Conservation (phyloP, 2,329 filamentous ascomycete genomes). For the Alternaria sp. region DNA sequence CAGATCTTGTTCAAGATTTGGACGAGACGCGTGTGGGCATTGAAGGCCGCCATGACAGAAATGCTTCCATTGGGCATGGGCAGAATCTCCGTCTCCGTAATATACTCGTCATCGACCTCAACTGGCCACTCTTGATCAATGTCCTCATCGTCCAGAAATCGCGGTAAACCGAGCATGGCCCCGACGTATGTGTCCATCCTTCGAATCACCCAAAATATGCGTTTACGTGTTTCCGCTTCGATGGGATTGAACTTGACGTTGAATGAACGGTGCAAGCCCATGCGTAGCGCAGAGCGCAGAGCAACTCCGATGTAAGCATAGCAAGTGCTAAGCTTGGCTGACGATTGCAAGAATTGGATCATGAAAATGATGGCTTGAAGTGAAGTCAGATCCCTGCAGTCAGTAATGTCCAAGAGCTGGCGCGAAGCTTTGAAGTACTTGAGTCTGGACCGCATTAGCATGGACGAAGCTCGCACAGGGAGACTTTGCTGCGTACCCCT, state of each 20-base stretch:
- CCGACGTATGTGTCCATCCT: slow-evolving; percentile 61
- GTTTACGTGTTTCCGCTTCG: slow-evolving; percentile 57
- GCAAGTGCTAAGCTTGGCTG: slow-evolving; percentile 60
- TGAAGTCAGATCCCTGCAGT: slow-evolving; percentile 58
- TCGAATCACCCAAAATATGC: slow-evolving; percentile 60
- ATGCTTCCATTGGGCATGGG: slow-evolving; percentile 63
- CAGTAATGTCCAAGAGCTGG: slow-evolving; percentile 59
- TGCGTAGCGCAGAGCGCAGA: slow-evolving; percentile 57
- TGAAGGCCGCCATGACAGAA: slow-evolving; percentile 65
- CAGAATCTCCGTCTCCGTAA: slow-evolving; percentile 56
- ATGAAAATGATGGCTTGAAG: slow-evolving; percentile 61
- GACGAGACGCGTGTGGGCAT: slow-evolving; percentile 65
- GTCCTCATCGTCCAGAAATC: slow-evolving; percentile 57
- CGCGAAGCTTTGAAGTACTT: slow-evolving; percentile 58
- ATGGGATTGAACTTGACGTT: slow-evolving; percentile 55
- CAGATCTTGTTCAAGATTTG: slow-evolving; percentile 67
- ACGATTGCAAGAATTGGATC: slow-evolving; percentile 61
- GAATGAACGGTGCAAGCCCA: slow-evolving; percentile 60
- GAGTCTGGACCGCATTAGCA: slow-evolving; percentile 47
- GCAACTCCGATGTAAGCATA: slow-evolving; percentile 61
- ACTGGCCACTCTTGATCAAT: slow-evolving; percentile 57
- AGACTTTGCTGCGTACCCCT: slow-evolving; percentile 48
- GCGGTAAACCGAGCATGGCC: slow-evolving; percentile 58
- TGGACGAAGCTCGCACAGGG: too few relatives aligned
- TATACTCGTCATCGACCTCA: slow-evolving; percentile 59